A percentile compares a stretch with the other conserved stretches of the same genome.
Evolutionary conservation across 169 alveolate species (phyloP).

Genomic region (Theileria sp.): DNA sequence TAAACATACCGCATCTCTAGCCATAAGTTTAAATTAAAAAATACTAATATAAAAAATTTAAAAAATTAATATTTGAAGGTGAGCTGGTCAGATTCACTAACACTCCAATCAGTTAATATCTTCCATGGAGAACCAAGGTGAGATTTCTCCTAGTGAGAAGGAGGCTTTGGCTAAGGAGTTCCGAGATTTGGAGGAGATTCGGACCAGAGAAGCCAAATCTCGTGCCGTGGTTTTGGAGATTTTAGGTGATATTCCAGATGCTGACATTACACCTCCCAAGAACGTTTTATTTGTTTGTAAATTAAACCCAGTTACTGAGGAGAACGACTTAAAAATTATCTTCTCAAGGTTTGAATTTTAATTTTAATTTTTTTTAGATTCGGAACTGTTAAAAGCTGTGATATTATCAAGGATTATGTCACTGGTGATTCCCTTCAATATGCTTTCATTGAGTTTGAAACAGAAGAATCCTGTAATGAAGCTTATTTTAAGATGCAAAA

Average conservation of each 20-base stretch:
- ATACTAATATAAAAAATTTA: neutral
- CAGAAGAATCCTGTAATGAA: conserved; percentile 91
- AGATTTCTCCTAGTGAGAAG: conserved; percentile 57
- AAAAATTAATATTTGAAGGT: neutral
- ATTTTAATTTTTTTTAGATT: conserved; percentile 77
- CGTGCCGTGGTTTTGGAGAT: conserved; percentile 94
- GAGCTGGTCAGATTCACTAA: neutral
- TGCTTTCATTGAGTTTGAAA: conserved; percentile 97
- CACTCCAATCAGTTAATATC: conserved; percentile 17
- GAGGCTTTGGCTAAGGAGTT: conserved; percentile 81
- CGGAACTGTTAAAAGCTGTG: conserved; percentile 92
- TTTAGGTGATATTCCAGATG: conserved; percentile 97
- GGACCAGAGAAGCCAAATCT: conserved; percentile 88
- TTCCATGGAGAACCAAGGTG: conserved; percentile 53
- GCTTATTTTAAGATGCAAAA: conserved; percentile 97
- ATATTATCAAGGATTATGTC: conserved; percentile 95
- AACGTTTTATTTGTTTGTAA: conserved; percentile 96
- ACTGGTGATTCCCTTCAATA: conserved; percentile 97
- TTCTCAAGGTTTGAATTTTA: conserved; percentile 71
- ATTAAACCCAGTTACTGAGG: conserved; percentile 95
- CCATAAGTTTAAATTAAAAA: neutral
- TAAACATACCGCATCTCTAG: conserved; percentile 15
- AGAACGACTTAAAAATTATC: conserved; percentile 92
- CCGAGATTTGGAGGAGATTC: conserved; percentile 79
- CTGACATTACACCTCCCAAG: conserved; percentile 98